Percentiles rank a stretch among this genome's conserved stretches.
Evolutionary conservation across 306 rosid species (phyloP).

Genomic region (Pueraria montana): DNA sequence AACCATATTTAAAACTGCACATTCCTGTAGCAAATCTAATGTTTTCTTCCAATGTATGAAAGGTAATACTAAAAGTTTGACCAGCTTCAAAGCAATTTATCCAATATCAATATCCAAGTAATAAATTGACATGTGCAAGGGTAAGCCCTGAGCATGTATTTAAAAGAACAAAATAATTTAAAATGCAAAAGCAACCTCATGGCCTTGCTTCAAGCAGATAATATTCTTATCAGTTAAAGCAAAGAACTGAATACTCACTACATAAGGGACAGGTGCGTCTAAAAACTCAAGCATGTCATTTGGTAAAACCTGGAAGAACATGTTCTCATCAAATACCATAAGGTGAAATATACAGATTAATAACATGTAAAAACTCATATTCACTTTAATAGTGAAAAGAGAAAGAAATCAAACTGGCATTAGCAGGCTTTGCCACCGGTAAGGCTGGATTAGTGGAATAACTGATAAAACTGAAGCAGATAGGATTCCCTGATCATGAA

Average conservation of each 20-base stretch:
- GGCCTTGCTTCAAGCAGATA: conserved; percentile 29
- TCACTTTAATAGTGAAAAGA: conserved; percentile 34
- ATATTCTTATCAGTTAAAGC: conserved; percentile 29
- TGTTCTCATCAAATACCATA: conserved; percentile 45
- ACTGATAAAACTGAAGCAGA: conserved; percentile 90
- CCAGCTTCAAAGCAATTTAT: conserved; percentile 34
- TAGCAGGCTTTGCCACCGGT: conserved; percentile 96
- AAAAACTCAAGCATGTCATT: conserved; percentile 97
- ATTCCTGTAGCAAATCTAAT: conserved; percentile 34
- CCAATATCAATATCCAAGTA: conserved; percentile 20
- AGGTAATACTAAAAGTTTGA: conserved; percentile 10
- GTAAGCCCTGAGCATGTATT: conserved; percentile 27
- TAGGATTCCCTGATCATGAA: conserved; percentile 81
- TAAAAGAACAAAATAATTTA: conserved; percentile 27
- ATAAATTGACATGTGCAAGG: conserved; percentile 15
- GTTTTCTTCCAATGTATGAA: conserved; percentile 37
- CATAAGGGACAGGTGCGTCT: conserved; percentile 98
- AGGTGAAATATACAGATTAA: conserved; percentile 33
- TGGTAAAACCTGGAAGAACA: conserved; percentile 82
- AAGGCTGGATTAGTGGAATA: conserved; percentile 96
- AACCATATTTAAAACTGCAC: conserved; percentile 35
- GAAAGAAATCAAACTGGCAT: conserved; percentile 83
- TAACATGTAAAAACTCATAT: conserved; percentile 6
- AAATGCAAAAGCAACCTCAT: conserved; percentile 34
- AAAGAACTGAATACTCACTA: conserved; percentile 71